phyloP scores from a whole-genome alignment of 1,139 yeast species.

The Chernovozyma sophiae-reginae region DNA sequence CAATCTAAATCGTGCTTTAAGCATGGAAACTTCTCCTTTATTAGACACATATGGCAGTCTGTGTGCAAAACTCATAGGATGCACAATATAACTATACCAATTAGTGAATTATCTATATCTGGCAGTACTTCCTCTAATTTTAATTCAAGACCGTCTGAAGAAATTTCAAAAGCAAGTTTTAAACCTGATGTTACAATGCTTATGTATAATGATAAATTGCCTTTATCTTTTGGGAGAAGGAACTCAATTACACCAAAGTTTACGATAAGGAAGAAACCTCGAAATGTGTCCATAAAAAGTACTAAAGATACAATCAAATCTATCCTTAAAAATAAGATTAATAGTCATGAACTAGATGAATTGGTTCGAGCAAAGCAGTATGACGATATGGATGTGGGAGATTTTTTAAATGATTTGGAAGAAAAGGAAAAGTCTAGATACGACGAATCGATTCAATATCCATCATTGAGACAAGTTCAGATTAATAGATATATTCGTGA shows the following conservation, averaged over 20 bases:
- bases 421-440: neutral
- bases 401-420: slow-evolving; percentile 2
- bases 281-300: no score
- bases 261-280: neutral
- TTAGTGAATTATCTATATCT: no score
- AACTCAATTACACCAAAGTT: neutral
- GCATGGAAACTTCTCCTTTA: no score
- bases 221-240: neutral
- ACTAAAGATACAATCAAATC: slow-evolving; percentile 1
- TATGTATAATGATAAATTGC: slow-evolving; percentile 2
- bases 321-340: slow-evolving; percentile 3
- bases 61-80: no score
- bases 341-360: slow-evolving; percentile 2
- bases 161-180: slow-evolving; percentile 1
- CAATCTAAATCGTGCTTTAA: no score
- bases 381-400: slow-evolving; percentile 2
- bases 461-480: slow-evolving; percentile 1
- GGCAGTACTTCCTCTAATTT: no score
- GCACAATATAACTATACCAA: no score
- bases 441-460: slow-evolving; percentile 3
- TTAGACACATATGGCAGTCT: no score
- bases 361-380: slow-evolving; percentile 1
- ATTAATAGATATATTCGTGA: neutral
- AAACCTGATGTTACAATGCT: slow-evolving; percentile 2
- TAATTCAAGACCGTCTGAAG: no score